A percentile compares a stretch with the other conserved stretches of the same genome.
Conservation (phyloP, 345 rosid species). For the Erysimum cheiranthoides region DNA sequence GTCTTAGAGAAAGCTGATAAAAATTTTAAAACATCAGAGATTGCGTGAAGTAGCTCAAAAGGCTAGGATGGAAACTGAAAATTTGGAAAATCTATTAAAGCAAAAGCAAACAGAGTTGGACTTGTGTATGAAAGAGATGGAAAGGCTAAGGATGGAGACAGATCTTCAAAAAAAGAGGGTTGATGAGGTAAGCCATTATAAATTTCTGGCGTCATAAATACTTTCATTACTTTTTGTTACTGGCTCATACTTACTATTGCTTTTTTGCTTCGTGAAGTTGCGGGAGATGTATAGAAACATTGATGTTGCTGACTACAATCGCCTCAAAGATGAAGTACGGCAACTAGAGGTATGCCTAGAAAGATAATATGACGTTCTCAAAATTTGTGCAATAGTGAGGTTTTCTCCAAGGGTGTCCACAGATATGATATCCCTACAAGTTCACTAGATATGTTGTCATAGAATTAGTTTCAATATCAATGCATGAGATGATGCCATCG, state of each 20-base stretch:
- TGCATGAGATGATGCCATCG: constrained; percentile 25
- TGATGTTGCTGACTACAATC: constrained; percentile 76
- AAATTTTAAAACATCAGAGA: constrained; percentile 55
- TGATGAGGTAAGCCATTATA: constrained; percentile 63
- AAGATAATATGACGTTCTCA: constrained; percentile 21
- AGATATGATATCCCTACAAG: constrained; percentile 21
- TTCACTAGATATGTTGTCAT: constrained; percentile 7
- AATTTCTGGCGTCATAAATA: constrained; percentile 18
- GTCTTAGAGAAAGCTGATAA: constrained; percentile 30
- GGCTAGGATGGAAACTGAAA: constrained; percentile 60
- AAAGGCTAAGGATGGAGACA: constrained; percentile 67
- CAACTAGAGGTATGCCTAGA: constrained; percentile 63
- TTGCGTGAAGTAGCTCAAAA: constrained; percentile 75
- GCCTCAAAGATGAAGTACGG: constrained; percentile 67
- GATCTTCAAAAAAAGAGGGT: constrained; percentile 67
- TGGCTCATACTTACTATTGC: constrained; percentile 33
- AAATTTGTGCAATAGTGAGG: background rate
- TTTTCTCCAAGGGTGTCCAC: constrained; percentile 19
- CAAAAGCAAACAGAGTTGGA: constrained; percentile 75
- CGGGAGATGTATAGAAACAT: constrained; percentile 69
- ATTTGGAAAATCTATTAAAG: constrained; percentile 55
- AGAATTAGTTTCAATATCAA: constrained; percentile 5
- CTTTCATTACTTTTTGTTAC: constrained; percentile 29
- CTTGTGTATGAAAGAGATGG: constrained; percentile 69
- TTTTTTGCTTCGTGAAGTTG: constrained; percentile 53